phyloP scores from a whole-genome alignment of 2,329 filamentous ascomycete species.

The Aaosphaeria pasadenensis region DNA sequence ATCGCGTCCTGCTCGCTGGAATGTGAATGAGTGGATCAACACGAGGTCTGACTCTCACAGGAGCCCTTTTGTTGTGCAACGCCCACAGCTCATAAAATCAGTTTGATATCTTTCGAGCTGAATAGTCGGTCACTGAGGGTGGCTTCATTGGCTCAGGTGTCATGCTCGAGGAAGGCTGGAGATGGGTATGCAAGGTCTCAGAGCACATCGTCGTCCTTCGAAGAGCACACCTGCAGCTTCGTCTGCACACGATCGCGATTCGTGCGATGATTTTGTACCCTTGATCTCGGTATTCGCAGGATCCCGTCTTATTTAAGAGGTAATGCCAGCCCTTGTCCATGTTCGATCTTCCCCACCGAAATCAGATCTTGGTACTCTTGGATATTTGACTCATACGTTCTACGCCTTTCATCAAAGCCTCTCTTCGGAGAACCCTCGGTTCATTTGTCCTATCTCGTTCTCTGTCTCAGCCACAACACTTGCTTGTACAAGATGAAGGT shows the following conservation, averaged over 20 bases:
- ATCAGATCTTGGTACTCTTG: too few relatives aligned
- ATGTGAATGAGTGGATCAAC: background rate
- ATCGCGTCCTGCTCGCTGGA: background rate
- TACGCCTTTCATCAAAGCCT: background rate
- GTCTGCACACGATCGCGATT: background rate
- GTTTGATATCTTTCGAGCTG: background rate
- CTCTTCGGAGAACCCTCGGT: background rate
- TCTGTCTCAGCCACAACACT: background rate
- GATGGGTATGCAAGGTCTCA: background rate
- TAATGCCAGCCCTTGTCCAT: too few relatives aligned
- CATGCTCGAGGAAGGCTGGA: background rate
- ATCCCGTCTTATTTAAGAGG: too few relatives aligned
- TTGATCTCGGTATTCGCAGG: too few relatives aligned
- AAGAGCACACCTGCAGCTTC: background rate
- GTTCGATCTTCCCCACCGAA: too few relatives aligned
- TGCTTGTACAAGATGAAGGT: background rate
- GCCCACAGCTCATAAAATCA: too few relatives aligned
- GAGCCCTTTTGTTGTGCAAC: background rate
- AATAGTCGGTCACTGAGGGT: conserved; percentile 5
- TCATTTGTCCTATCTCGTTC: background rate
- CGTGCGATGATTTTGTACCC: too few relatives aligned
- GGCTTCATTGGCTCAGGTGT: background rate
- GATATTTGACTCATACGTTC: background rate
- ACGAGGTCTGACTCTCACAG: conserved; percentile 1
- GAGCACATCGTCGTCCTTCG: background rate